Conservation (phyloP, 306 rosid genomes). For the Lathyrus aphaca region DNA sequence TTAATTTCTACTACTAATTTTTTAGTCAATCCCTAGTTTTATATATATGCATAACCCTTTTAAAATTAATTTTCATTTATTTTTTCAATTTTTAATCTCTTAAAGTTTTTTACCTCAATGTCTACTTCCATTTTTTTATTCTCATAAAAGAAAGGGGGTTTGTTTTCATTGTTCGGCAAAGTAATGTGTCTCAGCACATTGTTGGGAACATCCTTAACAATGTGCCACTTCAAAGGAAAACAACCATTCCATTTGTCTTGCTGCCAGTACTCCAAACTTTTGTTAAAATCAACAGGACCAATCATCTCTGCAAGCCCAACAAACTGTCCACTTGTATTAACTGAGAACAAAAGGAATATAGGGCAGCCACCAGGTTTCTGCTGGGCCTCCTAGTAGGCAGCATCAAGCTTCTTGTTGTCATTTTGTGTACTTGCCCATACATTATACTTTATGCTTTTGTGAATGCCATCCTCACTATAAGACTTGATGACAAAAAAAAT, state of each 20-base stretch:
- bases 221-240: slow-evolving; percentile 93
- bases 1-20: too few relatives aligned
- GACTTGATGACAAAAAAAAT: slow-evolving; percentile 83
- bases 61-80: too few relatives aligned
- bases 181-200: slow-evolving; percentile 89
- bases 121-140: too few relatives aligned
- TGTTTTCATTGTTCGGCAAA: slow-evolving; percentile 92
- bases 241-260: slow-evolving; percentile 99
- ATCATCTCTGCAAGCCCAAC: slow-evolving; percentile 96
- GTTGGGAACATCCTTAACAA: slow-evolving; percentile 95
- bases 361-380: slow-evolving; percentile 82
- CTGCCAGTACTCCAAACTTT: slow-evolving; percentile 94
- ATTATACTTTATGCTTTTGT: slow-evolving; percentile 88
- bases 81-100: too few relatives aligned
- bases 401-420: slow-evolving; percentile 96
- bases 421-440: slow-evolving; percentile 99
- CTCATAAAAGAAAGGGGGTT: too few relatives aligned
- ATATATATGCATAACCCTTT: too few relatives aligned
- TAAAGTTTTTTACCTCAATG: too few relatives aligned
- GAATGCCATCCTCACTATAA: slow-evolving; percentile 95
- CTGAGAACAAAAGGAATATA: slow-evolving; percentile 81
- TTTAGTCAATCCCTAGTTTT: too few relatives aligned
- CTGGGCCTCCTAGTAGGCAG: slow-evolving; percentile 91
- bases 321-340: slow-evolving; percentile 95
- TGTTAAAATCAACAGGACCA: slow-evolving; percentile 90